phyloP scores from a whole-genome alignment of 2,329 filamentous ascomycete genomes.

The Raffaelea arxii region DNA sequence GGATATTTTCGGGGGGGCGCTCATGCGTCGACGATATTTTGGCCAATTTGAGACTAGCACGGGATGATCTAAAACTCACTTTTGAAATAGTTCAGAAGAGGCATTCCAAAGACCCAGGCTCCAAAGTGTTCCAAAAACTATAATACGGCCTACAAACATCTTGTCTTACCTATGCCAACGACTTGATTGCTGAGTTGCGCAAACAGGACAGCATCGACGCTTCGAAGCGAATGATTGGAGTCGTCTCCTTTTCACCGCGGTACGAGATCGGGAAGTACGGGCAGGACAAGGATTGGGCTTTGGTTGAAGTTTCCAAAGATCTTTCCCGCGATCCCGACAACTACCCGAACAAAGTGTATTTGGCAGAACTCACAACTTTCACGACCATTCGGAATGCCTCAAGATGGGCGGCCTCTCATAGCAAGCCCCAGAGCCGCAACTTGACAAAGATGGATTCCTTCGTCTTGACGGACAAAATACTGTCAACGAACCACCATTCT shows the following conservation, averaged over 20 bases:
- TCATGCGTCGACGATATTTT: too few relatives aligned
- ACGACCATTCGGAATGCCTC: not conserved
- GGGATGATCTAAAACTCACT: too few relatives aligned
- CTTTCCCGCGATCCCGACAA: not conserved
- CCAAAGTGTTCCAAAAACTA: too few relatives aligned
- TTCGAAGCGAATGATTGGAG: not conserved
- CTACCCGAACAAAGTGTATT: slow-evolving; percentile 1
- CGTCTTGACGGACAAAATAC: not conserved
- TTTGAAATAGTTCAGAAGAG: too few relatives aligned
- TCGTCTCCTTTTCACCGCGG: not conserved
- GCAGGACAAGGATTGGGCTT: not conserved
- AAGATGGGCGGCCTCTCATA: not conserved
- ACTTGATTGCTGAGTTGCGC: not conserved
- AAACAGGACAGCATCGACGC: not conserved
- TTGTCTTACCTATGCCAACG: not conserved
- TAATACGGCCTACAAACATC: too few relatives aligned
- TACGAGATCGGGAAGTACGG: not conserved
- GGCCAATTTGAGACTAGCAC: too few relatives aligned
- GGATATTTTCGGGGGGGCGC: too few relatives aligned
- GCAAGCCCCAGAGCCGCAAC: not conserved
- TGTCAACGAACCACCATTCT: not conserved
- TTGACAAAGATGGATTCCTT: slow-evolving; percentile 1
- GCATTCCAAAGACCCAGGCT: too few relatives aligned
- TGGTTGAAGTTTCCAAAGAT: not conserved
- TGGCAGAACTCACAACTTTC: not conserved